Evolutionary conservation across 208 protist genomes (phyloP).

Genomic region (Trypanosoma cruzi): DNA sequence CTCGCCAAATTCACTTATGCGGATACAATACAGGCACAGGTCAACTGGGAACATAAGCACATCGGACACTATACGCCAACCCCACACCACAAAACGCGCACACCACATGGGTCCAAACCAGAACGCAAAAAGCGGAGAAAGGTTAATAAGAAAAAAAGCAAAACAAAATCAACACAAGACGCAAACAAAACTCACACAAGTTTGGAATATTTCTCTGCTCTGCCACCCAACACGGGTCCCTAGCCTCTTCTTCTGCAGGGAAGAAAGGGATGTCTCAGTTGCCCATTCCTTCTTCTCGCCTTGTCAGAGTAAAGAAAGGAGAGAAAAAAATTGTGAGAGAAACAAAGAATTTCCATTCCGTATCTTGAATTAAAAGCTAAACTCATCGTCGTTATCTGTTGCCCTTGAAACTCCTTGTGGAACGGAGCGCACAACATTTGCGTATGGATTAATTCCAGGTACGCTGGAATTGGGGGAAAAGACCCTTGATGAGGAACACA

Average conservation of each 20-base stretch:
- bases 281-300: not conserved
- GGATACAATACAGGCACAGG: not conserved
- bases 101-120: not conserved
- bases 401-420: slow-evolving; percentile 28
- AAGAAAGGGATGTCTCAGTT: not conserved
- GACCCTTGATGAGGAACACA: not conserved
- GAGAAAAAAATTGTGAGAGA: slow-evolving; percentile 2
- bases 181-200: not conserved
- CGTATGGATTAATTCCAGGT: slow-evolving; percentile 14
- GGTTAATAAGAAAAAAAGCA: not conserved
- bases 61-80: not conserved
- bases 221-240: not conserved
- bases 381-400: slow-evolving; percentile 72
- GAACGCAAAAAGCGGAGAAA: slow-evolving; percentile 4
- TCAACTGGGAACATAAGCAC: not conserved
- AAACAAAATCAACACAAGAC: not conserved
- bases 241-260: not conserved
- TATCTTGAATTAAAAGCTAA: slow-evolving; percentile 69
- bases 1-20: not conserved
- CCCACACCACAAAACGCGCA: not conserved
- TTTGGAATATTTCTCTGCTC: not conserved
- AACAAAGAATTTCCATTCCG: slow-evolving; percentile 1
- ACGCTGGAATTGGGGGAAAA: slow-evolving; percentile 10
- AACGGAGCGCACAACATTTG: slow-evolving; percentile 23
- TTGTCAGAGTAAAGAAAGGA: not conserved